phyloP scores from a whole-genome alignment of 768 basidiomycete genomes.

The Nidularia sp. region DNA sequence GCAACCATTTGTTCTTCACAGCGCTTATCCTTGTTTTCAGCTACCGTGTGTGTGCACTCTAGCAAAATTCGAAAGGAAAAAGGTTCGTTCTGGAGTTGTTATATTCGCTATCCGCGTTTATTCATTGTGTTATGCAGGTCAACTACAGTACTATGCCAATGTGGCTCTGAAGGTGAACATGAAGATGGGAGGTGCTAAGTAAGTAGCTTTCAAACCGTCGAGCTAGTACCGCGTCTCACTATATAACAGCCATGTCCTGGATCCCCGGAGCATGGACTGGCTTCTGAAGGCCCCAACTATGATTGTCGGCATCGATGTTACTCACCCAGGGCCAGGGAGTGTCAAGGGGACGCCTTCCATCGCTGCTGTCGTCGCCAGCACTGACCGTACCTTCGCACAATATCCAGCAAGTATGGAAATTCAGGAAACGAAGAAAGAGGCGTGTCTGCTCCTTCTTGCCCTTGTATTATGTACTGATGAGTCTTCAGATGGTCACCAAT shows the following conservation, averaged over 20 bases:
- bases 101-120: conserved; percentile 16
- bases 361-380: conserved; percentile 80
- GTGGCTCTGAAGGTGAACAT: conserved; percentile 81
- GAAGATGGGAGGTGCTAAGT: conserved; percentile 81
- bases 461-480: neutral
- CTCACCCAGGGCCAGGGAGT: conserved; percentile 76
- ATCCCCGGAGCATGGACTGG: conserved; percentile 54
- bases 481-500: conserved; percentile 66
- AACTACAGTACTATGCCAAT: conserved; percentile 72
- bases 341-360: conserved; percentile 75
- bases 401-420: conserved; percentile 73
- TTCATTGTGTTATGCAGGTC: conserved; percentile 35
- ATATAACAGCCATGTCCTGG: conserved; percentile 35
- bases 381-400: conserved; percentile 59
- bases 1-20: neutral
- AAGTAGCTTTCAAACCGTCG: conserved; percentile 13
- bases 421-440: conserved; percentile 77
- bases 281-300: conserved; percentile 61
- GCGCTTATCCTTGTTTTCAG: conserved; percentile 16
- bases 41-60: conserved; percentile 73
- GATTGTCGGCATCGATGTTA: conserved; percentile 81
- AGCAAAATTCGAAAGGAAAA: conserved; percentile 66
- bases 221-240: neutral
- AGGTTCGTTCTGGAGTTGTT: conserved; percentile 29
- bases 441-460: conserved; percentile 15